phyloP scores from a whole-genome alignment of 192 early-diverging fungal species.

The Gaertneriomyces sp. region DNA sequence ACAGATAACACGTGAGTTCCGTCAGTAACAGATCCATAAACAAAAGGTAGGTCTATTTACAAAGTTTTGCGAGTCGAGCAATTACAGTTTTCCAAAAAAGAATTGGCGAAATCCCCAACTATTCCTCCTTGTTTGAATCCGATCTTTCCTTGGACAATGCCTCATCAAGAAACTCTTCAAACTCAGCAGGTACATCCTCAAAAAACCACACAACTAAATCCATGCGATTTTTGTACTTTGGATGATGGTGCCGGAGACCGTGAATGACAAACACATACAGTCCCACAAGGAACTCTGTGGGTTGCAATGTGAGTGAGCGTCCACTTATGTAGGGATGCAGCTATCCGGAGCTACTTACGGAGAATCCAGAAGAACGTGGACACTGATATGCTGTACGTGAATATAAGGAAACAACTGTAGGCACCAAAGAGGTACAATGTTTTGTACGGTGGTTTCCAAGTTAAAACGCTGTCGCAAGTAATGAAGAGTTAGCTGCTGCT shows the following conservation, averaged over 20 bases:
- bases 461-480: constrained; percentile 6
- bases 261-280: constrained; percentile 23
- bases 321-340: not conserved
- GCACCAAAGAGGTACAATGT: not conserved
- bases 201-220: constrained; percentile 15
- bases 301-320: not conserved
- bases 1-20: too few relatives aligned
- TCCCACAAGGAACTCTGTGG: constrained; percentile 10
- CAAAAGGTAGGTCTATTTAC: too few relatives aligned
- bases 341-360: constrained; percentile 7
- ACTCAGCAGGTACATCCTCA: constrained; percentile 16
- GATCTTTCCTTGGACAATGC: too few relatives aligned
- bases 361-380: not conserved
- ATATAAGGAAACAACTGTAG: not conserved
- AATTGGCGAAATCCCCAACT: too few relatives aligned
- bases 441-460: constrained; percentile 18
- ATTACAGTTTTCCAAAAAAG: too few relatives aligned
- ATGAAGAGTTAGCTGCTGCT: not conserved
- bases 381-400: not conserved
- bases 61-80: too few relatives aligned
- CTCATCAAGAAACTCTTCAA: too few relatives aligned
- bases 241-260: constrained; percentile 19
- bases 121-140: too few relatives aligned
- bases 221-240: constrained; percentile 3
- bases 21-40: too few relatives aligned